A percentile compares a stretch with the other conserved stretches of the same genome.
phyloP scores from a whole-genome alignment of 306 rosid genomes.

The Sphenostylis stenocarpa region DNA sequence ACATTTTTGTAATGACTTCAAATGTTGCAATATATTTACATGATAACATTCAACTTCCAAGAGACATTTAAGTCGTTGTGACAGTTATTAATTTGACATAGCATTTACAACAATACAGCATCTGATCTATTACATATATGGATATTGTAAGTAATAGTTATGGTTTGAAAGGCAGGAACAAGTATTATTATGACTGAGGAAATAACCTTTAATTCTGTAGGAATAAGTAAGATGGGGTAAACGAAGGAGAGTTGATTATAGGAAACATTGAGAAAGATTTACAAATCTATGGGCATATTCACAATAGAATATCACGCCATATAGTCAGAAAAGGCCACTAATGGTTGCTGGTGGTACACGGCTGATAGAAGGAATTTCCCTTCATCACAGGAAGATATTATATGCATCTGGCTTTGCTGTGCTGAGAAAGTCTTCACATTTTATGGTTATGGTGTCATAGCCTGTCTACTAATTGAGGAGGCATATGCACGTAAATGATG shows the following conservation, averaged over 20 bases:
- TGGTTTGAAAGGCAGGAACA: too few relatives aligned
- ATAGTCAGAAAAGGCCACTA: not conserved
- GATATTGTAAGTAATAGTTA: too few relatives aligned
- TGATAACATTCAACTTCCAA: too few relatives aligned
- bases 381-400: conserved; percentile 28
- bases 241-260: not conserved
- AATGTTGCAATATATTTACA: too few relatives aligned
- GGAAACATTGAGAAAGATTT: not conserved
- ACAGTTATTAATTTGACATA: too few relatives aligned
- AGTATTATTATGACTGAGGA: too few relatives aligned
- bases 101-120: too few relatives aligned
- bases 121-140: too few relatives aligned
- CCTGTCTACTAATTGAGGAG: conserved; percentile 35
- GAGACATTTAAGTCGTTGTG: too few relatives aligned
- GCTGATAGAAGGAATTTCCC: conserved; percentile 16
- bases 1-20: too few relatives aligned
- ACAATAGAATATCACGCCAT: not conserved
- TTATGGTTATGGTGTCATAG: conserved; percentile 32
- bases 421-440: conserved; percentile 29
- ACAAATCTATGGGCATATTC: not conserved
- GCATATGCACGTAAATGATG: conserved; percentile 40
- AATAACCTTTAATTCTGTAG: not conserved
- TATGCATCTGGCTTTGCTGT: conserved; percentile 25
- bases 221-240: not conserved
- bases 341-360: conserved; percentile 40